Percentiles rank a stretch among this genome's conserved stretches.
Evolutionary conservation across 495 filamentous ascomycete genomes (phyloP).

Genomic region (Daldinia decipiens): DNA sequence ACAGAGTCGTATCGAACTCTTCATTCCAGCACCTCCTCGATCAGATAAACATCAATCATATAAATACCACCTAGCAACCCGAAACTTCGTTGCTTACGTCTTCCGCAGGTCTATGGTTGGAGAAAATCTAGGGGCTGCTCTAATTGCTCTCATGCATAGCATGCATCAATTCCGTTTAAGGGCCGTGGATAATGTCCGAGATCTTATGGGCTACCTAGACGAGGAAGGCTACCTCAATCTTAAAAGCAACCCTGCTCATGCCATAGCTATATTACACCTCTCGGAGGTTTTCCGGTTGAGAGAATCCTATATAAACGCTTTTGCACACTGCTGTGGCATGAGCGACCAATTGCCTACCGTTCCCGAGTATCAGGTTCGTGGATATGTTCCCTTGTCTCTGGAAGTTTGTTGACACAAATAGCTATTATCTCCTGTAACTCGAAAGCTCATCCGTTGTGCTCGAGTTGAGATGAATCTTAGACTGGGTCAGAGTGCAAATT

Average conservation of each 20-base stretch:
- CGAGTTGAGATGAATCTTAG: slow-evolving; percentile 70
- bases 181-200: slow-evolving; percentile 59
- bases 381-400: not conserved
- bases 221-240: slow-evolving; percentile 70
- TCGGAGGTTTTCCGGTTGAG: slow-evolving; percentile 67
- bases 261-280: slow-evolving; percentile 67
- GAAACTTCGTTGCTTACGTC: slow-evolving; percentile 76
- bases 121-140: slow-evolving; percentile 62
- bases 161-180: slow-evolving; percentile 65
- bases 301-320: slow-evolving; percentile 69
- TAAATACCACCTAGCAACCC: slow-evolving; percentile 67
- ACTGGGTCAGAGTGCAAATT: slow-evolving; percentile 58
- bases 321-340: slow-evolving; percentile 76
- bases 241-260: slow-evolving; percentile 66
- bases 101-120: slow-evolving; percentile 70
- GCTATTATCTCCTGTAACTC: slow-evolving; percentile 64
- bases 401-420: slow-evolving; percentile 44
- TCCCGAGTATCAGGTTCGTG: slow-evolving; percentile 65
- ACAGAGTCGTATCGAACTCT: slow-evolving; percentile 62
- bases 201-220: slow-evolving; percentile 66
- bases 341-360: slow-evolving; percentile 60
- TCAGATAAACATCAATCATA: slow-evolving; percentile 61
- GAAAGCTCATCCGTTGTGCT: slow-evolving; percentile 68
- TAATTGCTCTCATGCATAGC: slow-evolving; percentile 66
- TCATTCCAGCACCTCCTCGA: slow-evolving; percentile 67